Percentiles rank a stretch among this genome's conserved stretches.
Evolutionary conservation across 495 filamentous ascomycete genomes (phyloP).

Genomic region (Penicilliopsis zonata): DNA sequence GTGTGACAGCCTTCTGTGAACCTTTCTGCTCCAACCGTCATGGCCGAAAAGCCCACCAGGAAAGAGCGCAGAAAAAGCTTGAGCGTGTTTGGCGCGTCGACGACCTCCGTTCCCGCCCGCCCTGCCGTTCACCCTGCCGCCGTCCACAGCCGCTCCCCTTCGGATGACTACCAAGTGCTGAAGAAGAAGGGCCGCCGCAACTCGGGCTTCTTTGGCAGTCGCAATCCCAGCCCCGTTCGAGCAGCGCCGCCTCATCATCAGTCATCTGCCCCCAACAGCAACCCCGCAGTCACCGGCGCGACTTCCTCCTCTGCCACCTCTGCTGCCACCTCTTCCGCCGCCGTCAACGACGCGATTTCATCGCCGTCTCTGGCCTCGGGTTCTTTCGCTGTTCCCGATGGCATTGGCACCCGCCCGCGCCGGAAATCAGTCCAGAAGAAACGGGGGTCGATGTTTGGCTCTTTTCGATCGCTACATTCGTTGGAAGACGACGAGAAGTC

Average conservation of each 20-base stretch:
- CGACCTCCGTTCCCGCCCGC: slow-evolving; percentile 10
- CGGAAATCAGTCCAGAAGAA: slow-evolving; percentile 36
- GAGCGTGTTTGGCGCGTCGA: slow-evolving; percentile 25
- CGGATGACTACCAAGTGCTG: slow-evolving; percentile 21
- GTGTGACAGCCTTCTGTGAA: slow-evolving; percentile 1
- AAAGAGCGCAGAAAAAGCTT: slow-evolving; percentile 36
- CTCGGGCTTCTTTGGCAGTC: slow-evolving; percentile 31
- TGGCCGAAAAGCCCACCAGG: slow-evolving; percentile 26
- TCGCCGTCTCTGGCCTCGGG: slow-evolving; percentile 10
- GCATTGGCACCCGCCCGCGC: slow-evolving; percentile 15
- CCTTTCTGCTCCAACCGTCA: slow-evolving; percentile 12
- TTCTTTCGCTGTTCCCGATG: slow-evolving; percentile 15
- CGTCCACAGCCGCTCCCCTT: slow-evolving; percentile 25
- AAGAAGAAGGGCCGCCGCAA: slow-evolving; percentile 31
- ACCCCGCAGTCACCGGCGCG: slow-evolving; percentile 8
- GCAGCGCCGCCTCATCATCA: slow-evolving; percentile 1
- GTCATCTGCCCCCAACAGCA: slow-evolving; percentile 21
- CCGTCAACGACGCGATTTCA: slow-evolving; percentile 17
- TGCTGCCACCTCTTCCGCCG: slow-evolving; percentile 17
- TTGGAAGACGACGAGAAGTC: slow-evolving; percentile 36
- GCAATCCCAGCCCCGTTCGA: slow-evolving; percentile 14
- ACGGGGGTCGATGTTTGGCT: slow-evolving; percentile 45
- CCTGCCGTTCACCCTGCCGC: slow-evolving; percentile 13
- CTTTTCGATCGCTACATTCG: slow-evolving; percentile 39
- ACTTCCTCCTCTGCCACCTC: not conserved